Conservation (phyloP, 1,284 basidiomycete genomes). For the Pyrrhoderma noxium region DNA sequence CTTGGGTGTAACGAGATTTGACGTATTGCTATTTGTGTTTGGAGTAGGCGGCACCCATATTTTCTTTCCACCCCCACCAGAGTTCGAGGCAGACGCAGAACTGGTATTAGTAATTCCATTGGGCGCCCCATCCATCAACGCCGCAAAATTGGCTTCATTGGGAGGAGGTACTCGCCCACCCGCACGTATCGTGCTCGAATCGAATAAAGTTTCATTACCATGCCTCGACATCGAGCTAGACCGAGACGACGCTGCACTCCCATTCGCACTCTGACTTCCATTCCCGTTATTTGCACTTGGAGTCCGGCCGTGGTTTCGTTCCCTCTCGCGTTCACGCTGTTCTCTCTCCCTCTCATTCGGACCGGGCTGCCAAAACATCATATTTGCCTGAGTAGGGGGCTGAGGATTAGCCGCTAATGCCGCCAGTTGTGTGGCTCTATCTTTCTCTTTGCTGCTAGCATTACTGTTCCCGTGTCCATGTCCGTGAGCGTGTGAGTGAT, state of each 20-base stretch:
- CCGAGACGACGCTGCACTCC: slow-evolving; percentile 13
- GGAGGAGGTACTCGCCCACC: neutral
- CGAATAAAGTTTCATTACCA: slow-evolving; percentile 4
- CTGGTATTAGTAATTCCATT: slow-evolving; percentile 1
- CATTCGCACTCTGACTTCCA: slow-evolving; percentile 10
- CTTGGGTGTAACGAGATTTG: slow-evolving; percentile 10
- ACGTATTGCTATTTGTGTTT: neutral
- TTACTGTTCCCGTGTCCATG: slow-evolving; percentile 1
- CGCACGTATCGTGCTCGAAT: slow-evolving; percentile 13
- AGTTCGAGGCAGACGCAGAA: neutral
- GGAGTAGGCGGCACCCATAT: slow-evolving; percentile 12
- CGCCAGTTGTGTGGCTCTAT: neutral
- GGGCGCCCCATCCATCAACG: slow-evolving; percentile 7
- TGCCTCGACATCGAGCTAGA: slow-evolving; percentile 14
- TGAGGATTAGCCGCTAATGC: neutral
- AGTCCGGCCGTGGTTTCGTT: slow-evolving; percentile 11
- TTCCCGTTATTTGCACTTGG: slow-evolving; percentile 14
- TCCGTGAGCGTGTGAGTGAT: slow-evolving; percentile 1
- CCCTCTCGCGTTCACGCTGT: slow-evolving; percentile 8
- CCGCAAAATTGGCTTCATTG: slow-evolving; percentile 12
- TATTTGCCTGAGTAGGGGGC: slow-evolving; percentile 11
- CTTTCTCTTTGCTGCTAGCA: slow-evolving; percentile 9
- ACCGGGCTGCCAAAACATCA: slow-evolving; percentile 18
- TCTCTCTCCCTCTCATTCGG: slow-evolving; percentile 12
- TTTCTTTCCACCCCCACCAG: neutral